These are phyloP conservation scores for Amanita thiersii DNA, from an alignment of 768 basidiomycete genomes.

Conservation along the genomic window DNA sequence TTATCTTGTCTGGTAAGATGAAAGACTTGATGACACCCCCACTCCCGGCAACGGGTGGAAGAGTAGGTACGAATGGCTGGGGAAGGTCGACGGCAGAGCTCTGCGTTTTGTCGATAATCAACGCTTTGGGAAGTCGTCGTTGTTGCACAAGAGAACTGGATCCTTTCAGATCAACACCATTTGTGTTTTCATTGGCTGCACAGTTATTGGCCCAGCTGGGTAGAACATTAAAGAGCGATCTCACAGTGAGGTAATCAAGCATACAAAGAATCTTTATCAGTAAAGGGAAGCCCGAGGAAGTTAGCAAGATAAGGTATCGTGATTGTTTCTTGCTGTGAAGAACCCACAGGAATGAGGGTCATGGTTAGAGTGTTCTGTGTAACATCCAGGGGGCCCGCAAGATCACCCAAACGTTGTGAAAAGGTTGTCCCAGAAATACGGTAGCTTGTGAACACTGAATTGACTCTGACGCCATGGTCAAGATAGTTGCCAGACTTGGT, in stretches of 20 bases:
- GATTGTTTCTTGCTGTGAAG: constrained; percentile 39
- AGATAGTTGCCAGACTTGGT: constrained; percentile 59
- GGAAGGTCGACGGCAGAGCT: constrained; percentile 38
- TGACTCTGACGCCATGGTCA: constrained; percentile 55
- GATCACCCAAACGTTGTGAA: constrained; percentile 50
- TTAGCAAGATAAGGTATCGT: constrained; percentile 43
- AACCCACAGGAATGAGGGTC: constrained; percentile 35
- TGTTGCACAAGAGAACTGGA: constrained; percentile 6
- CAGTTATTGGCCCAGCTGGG: constrained; percentile 54
- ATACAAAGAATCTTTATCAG: constrained; percentile 43
- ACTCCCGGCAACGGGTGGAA: constrained; percentile 37
- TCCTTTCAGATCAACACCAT: constrained; percentile 37
- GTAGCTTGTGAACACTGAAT: constrained; percentile 55
- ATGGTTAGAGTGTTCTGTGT: constrained; percentile 39
- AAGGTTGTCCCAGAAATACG: constrained; percentile 35
- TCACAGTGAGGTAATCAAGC: constrained; percentile 12
- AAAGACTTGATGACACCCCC: constrained; percentile 47
- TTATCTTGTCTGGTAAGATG: constrained; percentile 45
- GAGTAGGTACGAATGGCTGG: constrained; percentile 34
- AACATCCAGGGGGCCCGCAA: constrained; percentile 46
- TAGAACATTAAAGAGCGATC: constrained; percentile 5
- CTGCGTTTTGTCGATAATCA: constrained; percentile 34
- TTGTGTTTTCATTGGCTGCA: constrained; percentile 38
- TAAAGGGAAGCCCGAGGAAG: constrained; percentile 40
- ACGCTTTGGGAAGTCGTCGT: constrained; percentile 24